Base-by-base conservation (phyloP, 768 basidiomycete species). In the Boletus huronensis region DNA sequence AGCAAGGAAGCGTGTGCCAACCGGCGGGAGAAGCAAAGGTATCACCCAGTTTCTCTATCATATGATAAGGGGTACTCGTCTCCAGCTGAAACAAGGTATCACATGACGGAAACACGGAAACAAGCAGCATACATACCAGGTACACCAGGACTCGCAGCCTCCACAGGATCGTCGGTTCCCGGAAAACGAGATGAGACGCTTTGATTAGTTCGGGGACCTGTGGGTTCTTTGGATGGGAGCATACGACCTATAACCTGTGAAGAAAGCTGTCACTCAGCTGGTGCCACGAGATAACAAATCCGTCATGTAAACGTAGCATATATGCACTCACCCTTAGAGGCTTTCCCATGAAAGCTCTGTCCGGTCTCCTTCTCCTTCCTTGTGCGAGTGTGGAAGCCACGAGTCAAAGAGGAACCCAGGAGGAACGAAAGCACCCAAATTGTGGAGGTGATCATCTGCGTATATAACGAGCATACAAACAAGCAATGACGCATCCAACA, bases 1-100 rank as follows among this genome's bases (percentile, higher is more conserved):
- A 62, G 58, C 77, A 77, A 14, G 94, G 94, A 46, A 98, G 76
- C 0, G 86, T 68, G 66, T 99, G 96, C 96, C 96, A 99, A 5
- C 96, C 96, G 42, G 80, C 77, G 14, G 96, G 96, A 45, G 88
- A 90, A 6, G 95, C 93, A 8, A 86, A 70, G 0, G 67, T 65
- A 68, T 99, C 96, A 58, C 81, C 83, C 62, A 83, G 81, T 31
- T 14, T 52, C 54, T 43, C 69, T 66, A 28, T 69, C 70, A 26
- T 61, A 71, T 0, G 57, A 14, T 3, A 68, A 31, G 3, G 70
- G 51, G 41, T 58, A 48, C n/a, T 36, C 8, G 1, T 5, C 5
- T 13, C 7, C 50, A n/a, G 10, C 53, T 63, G 31, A 17, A 28
- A 13, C 14, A 28, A 25, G 0, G 5, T 25, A 6, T 59, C 7